Percentiles rank a stretch among this genome's conserved stretches.
These are phyloP conservation scores for Articulospora tetracladia DNA, from an alignment of 495 filamentous ascomycete species.

Conservation along the genomic window DNA sequence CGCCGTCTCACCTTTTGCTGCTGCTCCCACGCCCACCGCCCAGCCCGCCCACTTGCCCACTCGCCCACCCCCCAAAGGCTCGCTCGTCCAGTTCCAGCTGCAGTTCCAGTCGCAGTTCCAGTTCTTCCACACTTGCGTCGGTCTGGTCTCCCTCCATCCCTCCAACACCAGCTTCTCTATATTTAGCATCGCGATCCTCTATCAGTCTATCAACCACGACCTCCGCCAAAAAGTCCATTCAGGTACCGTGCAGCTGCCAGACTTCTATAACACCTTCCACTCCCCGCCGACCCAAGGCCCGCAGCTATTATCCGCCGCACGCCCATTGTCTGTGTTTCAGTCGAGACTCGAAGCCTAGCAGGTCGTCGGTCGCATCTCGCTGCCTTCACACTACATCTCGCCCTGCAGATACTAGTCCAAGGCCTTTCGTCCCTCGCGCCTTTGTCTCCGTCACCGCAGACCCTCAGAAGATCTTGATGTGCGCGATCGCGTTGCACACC, in stretches of 20 bases:
- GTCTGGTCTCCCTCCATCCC: conserved; percentile 13
- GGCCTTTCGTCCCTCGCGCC: neutral
- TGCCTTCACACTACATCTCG: neutral
- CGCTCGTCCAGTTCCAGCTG: neutral
- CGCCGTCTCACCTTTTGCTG: neutral
- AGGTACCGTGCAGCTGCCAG: conserved; percentile 9
- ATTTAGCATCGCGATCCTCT: conserved; percentile 38
- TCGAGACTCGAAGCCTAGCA: neutral
- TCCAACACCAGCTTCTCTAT: conserved; percentile 36
- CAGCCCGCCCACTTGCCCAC: neutral
- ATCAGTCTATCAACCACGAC: conserved; percentile 21
- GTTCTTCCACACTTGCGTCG: conserved; percentile 8
- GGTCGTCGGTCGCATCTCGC: conserved; percentile 5
- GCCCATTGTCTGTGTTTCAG: conserved; percentile 21
- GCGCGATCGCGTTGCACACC: conserved; percentile 7
- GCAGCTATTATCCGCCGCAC: conserved; percentile 8
- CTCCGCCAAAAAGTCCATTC: conserved; percentile 12
- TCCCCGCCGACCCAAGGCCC: conserved; percentile 1
- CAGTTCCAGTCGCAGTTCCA: neutral
- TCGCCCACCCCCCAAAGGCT: neutral
- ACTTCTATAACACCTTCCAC: conserved; percentile 19
- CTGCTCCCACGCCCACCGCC: neutral
- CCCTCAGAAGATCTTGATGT: conserved; percentile 3
- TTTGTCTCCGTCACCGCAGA: neutral
- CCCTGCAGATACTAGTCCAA: neutral